A percentile compares a stretch with the other conserved stretches of the same genome.
Evolutionary conservation across 352 stramenopile genomes (phyloP).

Genomic region (Thalassiosira livingstoniorum): DNA sequence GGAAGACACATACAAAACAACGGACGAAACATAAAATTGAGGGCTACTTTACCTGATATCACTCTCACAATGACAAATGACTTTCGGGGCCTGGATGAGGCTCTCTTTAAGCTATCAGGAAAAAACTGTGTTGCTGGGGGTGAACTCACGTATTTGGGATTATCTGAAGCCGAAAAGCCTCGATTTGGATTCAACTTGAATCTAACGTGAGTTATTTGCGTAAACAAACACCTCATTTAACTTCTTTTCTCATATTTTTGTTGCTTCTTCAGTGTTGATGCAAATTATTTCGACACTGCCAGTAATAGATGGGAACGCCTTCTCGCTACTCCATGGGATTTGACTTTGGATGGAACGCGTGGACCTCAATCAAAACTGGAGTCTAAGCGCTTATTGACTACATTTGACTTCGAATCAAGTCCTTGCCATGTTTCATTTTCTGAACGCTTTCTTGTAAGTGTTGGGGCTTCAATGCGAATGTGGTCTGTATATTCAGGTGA

Average conservation of each 20-base stretch:
- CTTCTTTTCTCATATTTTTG: conserved; percentile 11
- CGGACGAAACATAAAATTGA: conserved; percentile 62
- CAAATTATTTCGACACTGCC: conserved; percentile 85
- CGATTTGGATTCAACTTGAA: conserved; percentile 69
- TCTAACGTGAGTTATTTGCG: conserved; percentile 46
- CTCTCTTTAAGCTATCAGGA: conserved; percentile 79
- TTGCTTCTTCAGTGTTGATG: conserved; percentile 58
- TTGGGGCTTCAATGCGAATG: conserved; percentile 81
- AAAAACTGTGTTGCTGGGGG: conserved; percentile 74
- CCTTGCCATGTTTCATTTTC: conserved; percentile 84
- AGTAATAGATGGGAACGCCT: conserved; percentile 79
- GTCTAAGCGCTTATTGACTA: conserved; percentile 73
- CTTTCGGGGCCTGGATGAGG: conserved; percentile 83
- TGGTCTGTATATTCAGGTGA: conserved; percentile 83
- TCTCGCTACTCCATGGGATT: conserved; percentile 81
- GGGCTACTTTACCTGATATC: conserved; percentile 76
- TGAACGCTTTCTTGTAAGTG: conserved; percentile 85
- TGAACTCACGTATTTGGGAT: conserved; percentile 56
- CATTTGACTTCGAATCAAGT: conserved; percentile 84
- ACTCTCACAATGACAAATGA: conserved; percentile 84
- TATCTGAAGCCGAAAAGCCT: conserved; percentile 50
- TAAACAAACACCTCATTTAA: conserved; percentile 2
- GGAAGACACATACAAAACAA: conserved; percentile 32
- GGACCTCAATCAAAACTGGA: conserved; percentile 59
- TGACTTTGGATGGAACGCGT: conserved; percentile 77